These are phyloP conservation scores for Chlamydomonas schloesseri DNA, from an alignment of 139 green algal species.

Conservation along the genomic window DNA sequence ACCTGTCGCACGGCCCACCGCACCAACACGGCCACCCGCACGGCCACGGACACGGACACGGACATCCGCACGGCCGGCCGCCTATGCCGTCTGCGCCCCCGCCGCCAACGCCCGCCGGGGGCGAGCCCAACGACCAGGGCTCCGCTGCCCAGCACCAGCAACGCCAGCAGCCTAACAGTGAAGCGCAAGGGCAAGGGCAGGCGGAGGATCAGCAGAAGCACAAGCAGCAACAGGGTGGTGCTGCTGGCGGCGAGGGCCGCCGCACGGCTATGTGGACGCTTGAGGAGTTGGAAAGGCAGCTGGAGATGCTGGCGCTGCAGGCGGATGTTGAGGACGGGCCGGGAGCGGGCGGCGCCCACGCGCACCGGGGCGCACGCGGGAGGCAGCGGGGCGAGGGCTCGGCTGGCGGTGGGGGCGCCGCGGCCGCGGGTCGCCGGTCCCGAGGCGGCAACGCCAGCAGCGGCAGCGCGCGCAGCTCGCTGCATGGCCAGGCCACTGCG, in stretches of 20 bases:
- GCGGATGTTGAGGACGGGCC: neutral
- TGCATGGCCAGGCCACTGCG: too few relatives aligned
- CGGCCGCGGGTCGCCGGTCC: too few relatives aligned
- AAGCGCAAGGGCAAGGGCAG: too few relatives aligned
- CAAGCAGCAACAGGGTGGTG: neutral
- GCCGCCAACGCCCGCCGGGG: too few relatives aligned
- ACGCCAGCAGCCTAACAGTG: too few relatives aligned
- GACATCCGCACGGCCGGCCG: too few relatives aligned
- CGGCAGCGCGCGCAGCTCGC: neutral
- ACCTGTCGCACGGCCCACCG: neutral
- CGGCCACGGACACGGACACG: too few relatives aligned
- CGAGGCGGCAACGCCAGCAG: neutral
- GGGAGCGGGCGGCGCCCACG: neutral
- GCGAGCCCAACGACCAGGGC: neutral
- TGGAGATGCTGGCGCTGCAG: constrained; percentile 14
- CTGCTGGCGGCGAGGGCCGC: neutral
- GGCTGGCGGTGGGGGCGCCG: too few relatives aligned
- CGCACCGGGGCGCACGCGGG: too few relatives aligned
- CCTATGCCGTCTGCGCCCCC: too few relatives aligned
- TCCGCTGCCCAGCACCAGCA: neutral
- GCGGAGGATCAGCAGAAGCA: neutral
- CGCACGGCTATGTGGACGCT: constrained; percentile 5
- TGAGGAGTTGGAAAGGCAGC: constrained; percentile 27
- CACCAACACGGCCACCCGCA: neutral
- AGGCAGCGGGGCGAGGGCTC: too few relatives aligned